phyloP scores from a whole-genome alignment of 768 basidiomycete genomes.

The Mycena latifolia region DNA sequence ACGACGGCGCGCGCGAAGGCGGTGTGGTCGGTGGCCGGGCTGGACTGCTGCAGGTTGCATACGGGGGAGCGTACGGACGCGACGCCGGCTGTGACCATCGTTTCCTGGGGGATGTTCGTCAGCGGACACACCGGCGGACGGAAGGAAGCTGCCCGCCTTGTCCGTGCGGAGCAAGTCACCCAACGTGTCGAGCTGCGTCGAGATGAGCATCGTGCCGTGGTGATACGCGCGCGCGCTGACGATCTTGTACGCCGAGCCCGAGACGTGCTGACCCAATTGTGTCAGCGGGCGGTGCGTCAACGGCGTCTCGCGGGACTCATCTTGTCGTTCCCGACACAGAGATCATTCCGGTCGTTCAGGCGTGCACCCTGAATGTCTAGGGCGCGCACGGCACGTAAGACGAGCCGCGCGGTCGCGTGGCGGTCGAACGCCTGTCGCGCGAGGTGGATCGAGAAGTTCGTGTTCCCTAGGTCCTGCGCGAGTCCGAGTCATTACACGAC shows the following conservation, averaged over 20 bases:
- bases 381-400: conserved; percentile 80
- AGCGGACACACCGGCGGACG: neutral
- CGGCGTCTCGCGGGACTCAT: conserved; percentile 65
- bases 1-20: conserved; percentile 78
- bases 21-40: conserved; percentile 69
- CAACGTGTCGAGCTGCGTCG: conserved; percentile 78
- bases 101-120: conserved; percentile 60
- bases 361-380: conserved; percentile 77
- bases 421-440: conserved; percentile 87
- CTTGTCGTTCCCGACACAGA: conserved; percentile 89
- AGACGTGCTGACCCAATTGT: conserved; percentile 71
- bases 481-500: neutral
- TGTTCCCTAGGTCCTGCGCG: conserved; percentile 92
- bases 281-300: conserved; percentile 24
- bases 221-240: conserved; percentile 93
- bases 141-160: conserved; percentile 60
- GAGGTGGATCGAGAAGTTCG: conserved; percentile 95
- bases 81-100: conserved; percentile 88
- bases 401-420: conserved; percentile 79
- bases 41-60: conserved; percentile 77
- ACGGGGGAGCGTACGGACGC: conserved; percentile 95
- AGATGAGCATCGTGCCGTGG: conserved; percentile 98
- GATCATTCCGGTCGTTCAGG: conserved; percentile 93
- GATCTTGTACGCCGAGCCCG: conserved; percentile 98
- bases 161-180: conserved; percentile 76